Evolutionary conservation across 1,284 basidiomycete genomes (phyloP), one percentile per base, ranked within the genome.

Genomic region (Melampsora americana): DNA sequence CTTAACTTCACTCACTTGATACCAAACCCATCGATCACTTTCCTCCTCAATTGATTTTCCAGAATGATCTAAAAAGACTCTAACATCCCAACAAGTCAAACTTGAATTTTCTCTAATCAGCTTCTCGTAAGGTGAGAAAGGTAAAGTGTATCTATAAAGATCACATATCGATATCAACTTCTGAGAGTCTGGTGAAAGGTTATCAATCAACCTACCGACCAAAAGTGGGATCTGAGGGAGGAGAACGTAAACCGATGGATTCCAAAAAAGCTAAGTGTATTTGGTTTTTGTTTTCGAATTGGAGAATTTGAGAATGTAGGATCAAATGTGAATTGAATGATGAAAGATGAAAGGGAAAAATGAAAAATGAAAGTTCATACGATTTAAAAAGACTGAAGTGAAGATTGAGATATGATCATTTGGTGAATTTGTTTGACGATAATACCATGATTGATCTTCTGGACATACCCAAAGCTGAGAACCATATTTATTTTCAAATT

Each of bases 71-170:
- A 75, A n/a, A 42, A 75, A 75, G 11, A 75, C 35, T 26, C 72
- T 48, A 20, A 7, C 65, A 68, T 75, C 72, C 72, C 72, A 75
- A 50, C 65, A 67, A 14, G 35, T 67, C 28, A 20, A 30, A 39
- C 42, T 39, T 12, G 39, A 32, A 42, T 75, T 39, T 6, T 75
- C 65, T n/a, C 72, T 28, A 7, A 75, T 61, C 2, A 56, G 30
- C 20, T 75, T 67, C 35, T 75, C 72, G 23, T 30, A 14, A 30
- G 72, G 72, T 20, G 72, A 67, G 46, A 67, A 75, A 16, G 72
- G 72, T 4, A 75, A 53, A 14, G 72, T 28, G 42, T 67, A 75
- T 56, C 71, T 74, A 42, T 12, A 23, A 28, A n/a, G 3, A 35
- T 35, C 35, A 12, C 11, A 42, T 12, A 42, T 1, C 3, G 53